Evolutionary conservation across 2,329 filamentous ascomycete species (phyloP).

Genomic region (Delphinella strobiligena): DNA sequence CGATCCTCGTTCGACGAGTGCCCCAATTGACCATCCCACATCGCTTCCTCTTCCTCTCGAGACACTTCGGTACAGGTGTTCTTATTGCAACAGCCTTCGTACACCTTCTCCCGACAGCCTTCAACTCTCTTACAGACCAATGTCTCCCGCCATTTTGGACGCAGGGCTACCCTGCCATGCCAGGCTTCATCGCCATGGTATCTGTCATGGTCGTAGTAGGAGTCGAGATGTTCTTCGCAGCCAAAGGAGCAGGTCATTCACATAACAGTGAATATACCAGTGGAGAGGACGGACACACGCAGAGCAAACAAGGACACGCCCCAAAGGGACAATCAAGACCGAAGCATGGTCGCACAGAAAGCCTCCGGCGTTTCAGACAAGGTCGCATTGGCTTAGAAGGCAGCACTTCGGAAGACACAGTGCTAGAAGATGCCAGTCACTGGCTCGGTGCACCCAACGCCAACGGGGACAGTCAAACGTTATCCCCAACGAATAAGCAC

Average conservation of each 20-base stretch:
- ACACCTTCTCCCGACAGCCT: slow-evolving; percentile 51
- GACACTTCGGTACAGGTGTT: slow-evolving; percentile 47
- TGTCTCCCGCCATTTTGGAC: slow-evolving; percentile 71
- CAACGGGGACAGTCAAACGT: no score
- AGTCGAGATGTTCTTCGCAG: slow-evolving; percentile 82
- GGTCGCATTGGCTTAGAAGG: slow-evolving; percentile 11
- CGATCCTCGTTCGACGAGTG: slow-evolving; percentile 47
- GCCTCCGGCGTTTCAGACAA: slow-evolving; percentile 18
- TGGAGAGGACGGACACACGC: slow-evolving; percentile 1
- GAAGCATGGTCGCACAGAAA: slow-evolving; percentile 10
- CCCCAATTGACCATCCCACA: slow-evolving; percentile 48
- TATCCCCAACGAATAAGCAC: slow-evolving; percentile 22
- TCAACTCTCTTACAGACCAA: slow-evolving; percentile 47
- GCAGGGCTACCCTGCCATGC: slow-evolving; percentile 63
- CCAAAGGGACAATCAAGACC: slow-evolving; percentile 2
- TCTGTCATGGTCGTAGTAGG: slow-evolving; percentile 72
- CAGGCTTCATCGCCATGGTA: slow-evolving; percentile 71
- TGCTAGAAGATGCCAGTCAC: slow-evolving; percentile 3
- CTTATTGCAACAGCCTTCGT: slow-evolving; percentile 47
- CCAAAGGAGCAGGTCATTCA: slow-evolving; percentile 48
- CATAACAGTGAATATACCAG: slow-evolving; percentile 42
- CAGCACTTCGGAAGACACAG: slow-evolving; percentile 1
- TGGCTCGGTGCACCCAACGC: slow-evolving; percentile 2
- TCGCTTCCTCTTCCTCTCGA: slow-evolving; percentile 45
- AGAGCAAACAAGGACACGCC: slow-evolving; percentile 1